Evolutionary conservation across 1,284 basidiomycete genomes (phyloP), one percentile per base, ranked within the genome.

Genomic region (Lignosus rhinocerotis): DNA sequence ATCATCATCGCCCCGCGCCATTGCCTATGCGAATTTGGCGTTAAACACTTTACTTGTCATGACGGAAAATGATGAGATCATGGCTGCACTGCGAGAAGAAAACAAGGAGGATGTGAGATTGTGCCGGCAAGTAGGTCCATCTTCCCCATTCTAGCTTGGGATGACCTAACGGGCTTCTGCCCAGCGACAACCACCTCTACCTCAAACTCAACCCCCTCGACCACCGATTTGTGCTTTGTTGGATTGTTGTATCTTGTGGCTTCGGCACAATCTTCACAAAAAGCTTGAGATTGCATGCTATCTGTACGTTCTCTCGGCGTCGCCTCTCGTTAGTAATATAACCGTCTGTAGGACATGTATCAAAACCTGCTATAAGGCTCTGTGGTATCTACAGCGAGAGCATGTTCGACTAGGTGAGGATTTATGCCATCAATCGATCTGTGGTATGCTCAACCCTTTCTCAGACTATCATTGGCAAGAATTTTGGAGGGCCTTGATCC

Each of bases 171-270:
- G 30, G 12, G 10, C 17, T 47, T 44, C 12, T 32, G 12, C 45
- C 19, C 41, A 85, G 83, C 78, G 82, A 60, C 58, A 79, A 19
- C 87, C 86, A 7, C 64, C 75, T n/a, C 71, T 87, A 38, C 78
- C 84, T 1, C 55, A 70, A 6, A 68, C 76, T 3, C 66, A 66
- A 2, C 56, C 73, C 7, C 70, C 75, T 8, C 72, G 79, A 45
- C 74, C 82, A 0, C 77, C 80, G 1, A 62, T 86, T 21, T 83
- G 83, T 63, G 80, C 84, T 2, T 50, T 88, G 17, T 65, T 88
- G 19, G 86, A 88, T 67, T 86, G 82, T 56, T 86, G 83, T 66
- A 76, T 86, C 8, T 72, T 88, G n/a, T 88, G 84, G 84, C 68
- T 87, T 30, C 80, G 84, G 19, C 86, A 89, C 64, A 87, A 87